Percentiles rank a stretch among this genome's conserved stretches.
phyloP scores from a whole-genome alignment of 768 basidiomycete genomes.

The Podaxis sp. region DNA sequence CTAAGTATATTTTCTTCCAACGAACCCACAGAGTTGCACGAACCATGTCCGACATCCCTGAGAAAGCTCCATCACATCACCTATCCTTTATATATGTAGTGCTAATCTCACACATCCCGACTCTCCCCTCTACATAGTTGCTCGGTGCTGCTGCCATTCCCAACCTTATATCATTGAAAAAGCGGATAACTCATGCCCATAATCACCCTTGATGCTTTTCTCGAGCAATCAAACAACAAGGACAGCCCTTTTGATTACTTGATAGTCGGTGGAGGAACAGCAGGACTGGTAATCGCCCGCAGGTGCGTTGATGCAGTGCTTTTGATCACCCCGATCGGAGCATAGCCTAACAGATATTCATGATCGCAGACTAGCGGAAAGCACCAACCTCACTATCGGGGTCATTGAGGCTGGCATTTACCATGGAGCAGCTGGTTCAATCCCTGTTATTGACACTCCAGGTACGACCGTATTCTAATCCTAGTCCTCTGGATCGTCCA shows the following conservation, averaged over 20 bases:
- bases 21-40: too few species aligned
- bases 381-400: conserved; percentile 31
- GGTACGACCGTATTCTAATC: conserved; percentile 14
- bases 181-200: conserved; percentile 7
- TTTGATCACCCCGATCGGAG: not conserved
- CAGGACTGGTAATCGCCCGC: conserved; percentile 23
- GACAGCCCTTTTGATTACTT: conserved; percentile 24
- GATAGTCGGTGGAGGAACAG: conserved; percentile 26
- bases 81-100: not conserved
- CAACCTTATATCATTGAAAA: not conserved
- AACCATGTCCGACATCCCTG: not conserved
- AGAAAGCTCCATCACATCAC: not conserved
- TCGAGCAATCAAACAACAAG: not conserved
- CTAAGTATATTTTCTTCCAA: too few species aligned
- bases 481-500: not conserved
- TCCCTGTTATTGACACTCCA: conserved; percentile 18
- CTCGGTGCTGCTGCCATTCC: not conserved
- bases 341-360: not conserved
- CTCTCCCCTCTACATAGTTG: not conserved
- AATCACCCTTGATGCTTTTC: not conserved
- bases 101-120: not conserved
- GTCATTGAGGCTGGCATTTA: conserved; percentile 34
- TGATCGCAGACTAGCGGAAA: conserved; percentile 35
- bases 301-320: conserved; percentile 10
- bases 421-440: not conserved